Conservation (phyloP, 192 early-diverging fungal genomes). For the Backusella sp. region DNA sequence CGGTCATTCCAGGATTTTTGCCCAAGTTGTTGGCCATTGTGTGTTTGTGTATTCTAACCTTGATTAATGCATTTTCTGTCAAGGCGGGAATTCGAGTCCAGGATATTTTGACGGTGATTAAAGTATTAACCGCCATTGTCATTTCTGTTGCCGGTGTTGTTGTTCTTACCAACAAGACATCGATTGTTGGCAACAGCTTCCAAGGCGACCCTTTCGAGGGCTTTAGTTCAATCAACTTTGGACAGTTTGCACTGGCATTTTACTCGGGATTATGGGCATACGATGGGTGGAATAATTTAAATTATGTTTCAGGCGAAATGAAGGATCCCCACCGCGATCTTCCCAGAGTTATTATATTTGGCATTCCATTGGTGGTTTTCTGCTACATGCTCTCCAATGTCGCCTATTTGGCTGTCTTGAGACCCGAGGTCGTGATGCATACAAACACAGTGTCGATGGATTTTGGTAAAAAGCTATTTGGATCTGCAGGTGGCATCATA, state of each 20-base stretch:
- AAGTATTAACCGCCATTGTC: slow-evolving; percentile 64
- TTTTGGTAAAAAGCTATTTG: slow-evolving; percentile 73
- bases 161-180: slow-evolving; percentile 55
- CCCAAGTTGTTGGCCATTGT: slow-evolving; percentile 56
- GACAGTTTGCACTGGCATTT: slow-evolving; percentile 72
- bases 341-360: slow-evolving; percentile 75
- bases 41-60: slow-evolving; percentile 57
- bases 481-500: slow-evolving; percentile 60
- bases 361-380: slow-evolving; percentile 66
- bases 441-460: slow-evolving; percentile 69
- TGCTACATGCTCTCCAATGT: slow-evolving; percentile 81
- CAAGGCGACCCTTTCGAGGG: slow-evolving; percentile 60
- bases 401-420: slow-evolving; percentile 79
- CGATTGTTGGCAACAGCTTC: slow-evolving; percentile 50
- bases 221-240: slow-evolving; percentile 47
- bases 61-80: slow-evolving; percentile 67
- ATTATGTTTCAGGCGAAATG: slow-evolving; percentile 84
- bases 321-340: slow-evolving; percentile 77
- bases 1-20: slow-evolving; percentile 40
- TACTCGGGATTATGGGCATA: slow-evolving; percentile 71
- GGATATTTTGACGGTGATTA: slow-evolving; percentile 71
- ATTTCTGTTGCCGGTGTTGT: slow-evolving; percentile 70
- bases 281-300: slow-evolving; percentile 71
- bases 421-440: slow-evolving; percentile 60
- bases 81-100: slow-evolving; percentile 65